A percentile compares a stretch with the other conserved stretches of the same genome.
phyloP scores from a whole-genome alignment of 768 basidiomycete species.

The Mycena galericulata region DNA sequence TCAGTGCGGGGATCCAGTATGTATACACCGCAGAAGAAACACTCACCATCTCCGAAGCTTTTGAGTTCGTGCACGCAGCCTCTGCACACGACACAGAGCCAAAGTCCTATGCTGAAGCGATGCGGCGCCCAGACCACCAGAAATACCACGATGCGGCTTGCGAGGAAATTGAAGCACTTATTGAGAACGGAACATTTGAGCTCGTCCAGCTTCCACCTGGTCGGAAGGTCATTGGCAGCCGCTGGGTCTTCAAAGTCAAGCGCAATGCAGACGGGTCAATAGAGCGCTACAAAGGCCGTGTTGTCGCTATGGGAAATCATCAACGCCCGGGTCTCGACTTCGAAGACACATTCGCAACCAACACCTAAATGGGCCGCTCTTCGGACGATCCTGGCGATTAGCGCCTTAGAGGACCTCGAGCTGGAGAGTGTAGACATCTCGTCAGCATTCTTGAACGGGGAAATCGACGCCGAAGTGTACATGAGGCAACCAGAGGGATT shows the following conservation, averaged over 20 bases:
- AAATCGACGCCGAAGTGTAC: slow-evolving; percentile 45
- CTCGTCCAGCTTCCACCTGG: slow-evolving; percentile 29
- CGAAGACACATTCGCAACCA: slow-evolving; percentile 39
- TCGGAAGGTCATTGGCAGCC: slow-evolving; percentile 37
- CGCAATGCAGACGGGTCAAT: slow-evolving; percentile 44
- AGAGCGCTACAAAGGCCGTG: slow-evolving; percentile 30
- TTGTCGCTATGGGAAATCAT: slow-evolving; percentile 42
- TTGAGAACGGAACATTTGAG: slow-evolving; percentile 17
- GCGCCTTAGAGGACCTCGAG: slow-evolving; percentile 43
- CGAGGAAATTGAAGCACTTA: slow-evolving; percentile 41
- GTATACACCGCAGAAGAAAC: background rate
- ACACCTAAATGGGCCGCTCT: slow-evolving; percentile 37
- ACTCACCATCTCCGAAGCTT: background rate
- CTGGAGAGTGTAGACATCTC: slow-evolving; percentile 49
- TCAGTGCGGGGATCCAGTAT: slow-evolving; percentile 3
- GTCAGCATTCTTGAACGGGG: slow-evolving; percentile 47
- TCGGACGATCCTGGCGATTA: slow-evolving; percentile 45
- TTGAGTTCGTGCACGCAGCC: background rate
- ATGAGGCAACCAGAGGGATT: slow-evolving; percentile 47
- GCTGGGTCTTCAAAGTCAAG: slow-evolving; percentile 48
- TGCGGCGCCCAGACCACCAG: slow-evolving; percentile 27
- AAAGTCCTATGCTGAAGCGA: slow-evolving; percentile 34
- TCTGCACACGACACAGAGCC: slow-evolving; percentile 29
- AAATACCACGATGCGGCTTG: slow-evolving; percentile 42
- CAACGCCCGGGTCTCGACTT: slow-evolving; percentile 44